Conservation (phyloP, 768 basidiomycete genomes). For the Tulasnella sp. region DNA sequence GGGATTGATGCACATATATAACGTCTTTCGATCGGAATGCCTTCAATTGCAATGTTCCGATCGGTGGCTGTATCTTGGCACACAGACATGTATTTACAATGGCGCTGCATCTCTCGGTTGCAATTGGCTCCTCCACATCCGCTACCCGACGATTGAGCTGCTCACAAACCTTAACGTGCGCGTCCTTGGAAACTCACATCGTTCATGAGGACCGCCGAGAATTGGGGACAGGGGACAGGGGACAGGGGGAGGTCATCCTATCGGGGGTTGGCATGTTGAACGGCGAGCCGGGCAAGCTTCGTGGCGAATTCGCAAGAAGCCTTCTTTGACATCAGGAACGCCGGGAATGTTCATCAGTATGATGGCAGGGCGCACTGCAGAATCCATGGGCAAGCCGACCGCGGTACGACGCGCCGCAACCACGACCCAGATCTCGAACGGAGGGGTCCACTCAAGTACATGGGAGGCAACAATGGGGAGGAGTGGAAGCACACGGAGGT, state of each 20-base stretch:
- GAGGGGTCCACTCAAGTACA: neutral
- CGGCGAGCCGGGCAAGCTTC: neutral
- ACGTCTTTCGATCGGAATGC: too few species aligned
- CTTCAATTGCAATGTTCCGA: too few species aligned
- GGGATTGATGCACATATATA: too few species aligned
- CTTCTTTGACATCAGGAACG: neutral
- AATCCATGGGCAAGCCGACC: neutral
- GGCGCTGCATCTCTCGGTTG: too few species aligned
- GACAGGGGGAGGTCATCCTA: neutral
- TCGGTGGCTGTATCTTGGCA: too few species aligned
- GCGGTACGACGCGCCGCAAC: neutral
- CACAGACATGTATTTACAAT: too few species aligned
- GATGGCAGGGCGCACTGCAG: neutral
- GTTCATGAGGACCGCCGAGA: too few species aligned
- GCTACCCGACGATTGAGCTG: too few species aligned
- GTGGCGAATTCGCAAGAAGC: neutral
- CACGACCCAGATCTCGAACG: neutral
- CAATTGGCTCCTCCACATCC: too few species aligned
- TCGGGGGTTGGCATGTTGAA: neutral
- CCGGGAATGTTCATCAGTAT: neutral
- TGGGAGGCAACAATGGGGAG: too few species aligned
- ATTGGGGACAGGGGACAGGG: neutral
- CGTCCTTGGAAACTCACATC: too few species aligned
- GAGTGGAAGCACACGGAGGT: neutral
- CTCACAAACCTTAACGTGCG: too few species aligned